A percentile compares a stretch with the other conserved stretches of the same genome.
Conservation (phyloP, 192 early-diverging fungal species). For the Mortierella antarctica region DNA sequence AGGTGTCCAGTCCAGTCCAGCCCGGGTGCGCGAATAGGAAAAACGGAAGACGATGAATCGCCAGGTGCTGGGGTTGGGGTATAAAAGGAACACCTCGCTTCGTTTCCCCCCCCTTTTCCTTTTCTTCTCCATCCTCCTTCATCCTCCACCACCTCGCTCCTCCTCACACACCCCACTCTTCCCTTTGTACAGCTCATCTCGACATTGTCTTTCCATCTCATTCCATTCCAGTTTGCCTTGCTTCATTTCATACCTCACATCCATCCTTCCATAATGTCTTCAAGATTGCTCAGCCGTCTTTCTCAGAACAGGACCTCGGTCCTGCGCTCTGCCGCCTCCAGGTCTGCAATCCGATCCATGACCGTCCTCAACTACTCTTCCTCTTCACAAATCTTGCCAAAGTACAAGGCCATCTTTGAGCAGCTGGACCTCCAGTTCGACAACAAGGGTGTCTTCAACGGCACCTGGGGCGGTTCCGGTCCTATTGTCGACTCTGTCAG, state of each 20-base stretch:
- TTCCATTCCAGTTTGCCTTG: neutral
- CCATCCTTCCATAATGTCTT: slow-evolving; percentile 26
- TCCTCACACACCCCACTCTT: neutral
- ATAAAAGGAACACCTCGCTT: no score
- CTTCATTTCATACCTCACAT: slow-evolving; percentile 5
- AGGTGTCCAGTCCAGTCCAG: no score
- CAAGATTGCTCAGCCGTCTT: slow-evolving; percentile 37
- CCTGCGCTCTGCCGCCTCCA: slow-evolving; percentile 36
- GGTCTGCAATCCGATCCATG: slow-evolving; percentile 42
- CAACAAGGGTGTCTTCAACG: slow-evolving; percentile 84
- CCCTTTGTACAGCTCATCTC: neutral
- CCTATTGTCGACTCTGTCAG: slow-evolving; percentile 70
- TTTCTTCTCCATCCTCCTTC: neutral
- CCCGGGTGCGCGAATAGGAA: no score
- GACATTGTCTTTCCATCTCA: no score
- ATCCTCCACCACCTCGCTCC: neutral
- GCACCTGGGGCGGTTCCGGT: slow-evolving; percentile 76
- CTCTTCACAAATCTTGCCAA: slow-evolving; percentile 33
- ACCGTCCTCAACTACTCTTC: slow-evolving; percentile 52
- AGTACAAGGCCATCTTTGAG: slow-evolving; percentile 62
- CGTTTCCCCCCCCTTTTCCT: neutral
- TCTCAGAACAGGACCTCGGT: slow-evolving; percentile 33
- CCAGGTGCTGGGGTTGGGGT: no score
- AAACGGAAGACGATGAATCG: no score
- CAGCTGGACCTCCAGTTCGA: slow-evolving; percentile 71